Base-by-base conservation (phyloP, 306 rosid species). In the Vicia sativa region DNA sequence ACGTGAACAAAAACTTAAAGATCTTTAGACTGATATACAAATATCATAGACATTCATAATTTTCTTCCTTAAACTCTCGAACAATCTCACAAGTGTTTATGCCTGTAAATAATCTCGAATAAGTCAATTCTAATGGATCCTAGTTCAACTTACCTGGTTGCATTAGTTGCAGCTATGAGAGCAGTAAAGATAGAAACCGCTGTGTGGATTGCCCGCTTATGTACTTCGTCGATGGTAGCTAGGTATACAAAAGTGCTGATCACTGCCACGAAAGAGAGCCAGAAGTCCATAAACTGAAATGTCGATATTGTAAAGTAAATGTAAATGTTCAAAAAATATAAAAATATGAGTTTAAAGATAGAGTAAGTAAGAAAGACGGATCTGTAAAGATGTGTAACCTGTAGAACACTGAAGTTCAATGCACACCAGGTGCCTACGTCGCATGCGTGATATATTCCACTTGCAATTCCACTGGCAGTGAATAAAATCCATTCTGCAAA, bases 201-300 rank as follows among this genome's bases (percentile, higher is more conserved):
- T 11, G 99, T 82, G 86, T 83, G 96, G 72, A 95, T 83, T 23
- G 89, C 89, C 73, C 99, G 79, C 89, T 95, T 88, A 62, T 68
- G 25, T 53, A 45, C 89, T 83, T 95, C 97, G 2, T 79, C 83
- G 15, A 90, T 79, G 21, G 95, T 82, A 62, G 96, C 84, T 10
- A 95, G 81, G 81, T 85, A 90, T 68, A 95, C 82, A 13, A 84
- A 90, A 56, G 99, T 95, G 85, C 96, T 90, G 73, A 88, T 82
- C 71, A 90, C 89, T 21, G 99, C 99, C 99, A 95, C 82, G 87
- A 95, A 95, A 76, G 97, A 95, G 60, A 95, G 92, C 99, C 99
- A 95, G 73, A 95, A 87, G 82, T 95, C 99, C 96, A 95, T 73
- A 82, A 95, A 88, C 99, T 95, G 89, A 83, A 84, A 84, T 68